Evolutionary conservation across 768 basidiomycete species (phyloP).

Genomic region (Amanita brunnescens): DNA sequence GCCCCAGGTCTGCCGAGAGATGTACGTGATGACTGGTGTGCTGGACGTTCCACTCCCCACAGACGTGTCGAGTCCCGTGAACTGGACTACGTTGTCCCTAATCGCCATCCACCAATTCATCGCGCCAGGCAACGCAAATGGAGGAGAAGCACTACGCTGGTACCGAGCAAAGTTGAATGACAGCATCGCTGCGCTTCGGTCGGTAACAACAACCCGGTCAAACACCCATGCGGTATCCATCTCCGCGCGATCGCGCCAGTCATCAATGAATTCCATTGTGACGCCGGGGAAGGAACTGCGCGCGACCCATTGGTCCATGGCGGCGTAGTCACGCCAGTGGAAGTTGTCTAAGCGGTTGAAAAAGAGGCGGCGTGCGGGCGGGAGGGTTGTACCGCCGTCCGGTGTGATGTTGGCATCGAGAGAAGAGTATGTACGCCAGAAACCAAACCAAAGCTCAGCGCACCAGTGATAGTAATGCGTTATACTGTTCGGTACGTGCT

Average conservation of each 20-base stretch:
- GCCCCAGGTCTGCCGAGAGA: conserved; percentile 85
- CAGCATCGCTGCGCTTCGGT: conserved; percentile 78
- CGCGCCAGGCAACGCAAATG: conserved; percentile 69
- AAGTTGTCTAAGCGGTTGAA: conserved; percentile 67
- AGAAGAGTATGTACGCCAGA: conserved; percentile 86
- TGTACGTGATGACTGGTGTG: conserved; percentile 84
- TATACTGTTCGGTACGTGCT: conserved; percentile 36
- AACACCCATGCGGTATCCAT: conserved; percentile 67
- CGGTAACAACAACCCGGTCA: conserved; percentile 82
- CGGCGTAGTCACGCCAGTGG: conserved; percentile 87
- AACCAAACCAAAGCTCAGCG: conserved; percentile 85
- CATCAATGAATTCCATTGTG: conserved; percentile 71
- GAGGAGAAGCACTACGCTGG: conserved; percentile 66
- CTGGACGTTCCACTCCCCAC: conserved; percentile 36
- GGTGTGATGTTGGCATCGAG: conserved; percentile 62
- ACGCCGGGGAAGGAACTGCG: conserved; percentile 74
- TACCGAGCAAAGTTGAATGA: conserved; percentile 58
- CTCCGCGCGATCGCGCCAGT: conserved; percentile 74
- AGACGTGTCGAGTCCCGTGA: conserved; percentile 48
- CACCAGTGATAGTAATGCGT: conserved; percentile 94
- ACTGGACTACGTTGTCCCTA: conserved; percentile 62
- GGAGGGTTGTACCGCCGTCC: conserved; percentile 62
- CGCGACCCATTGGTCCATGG: conserved; percentile 85
- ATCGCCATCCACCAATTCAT: conserved; percentile 81
- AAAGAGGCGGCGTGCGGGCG: conserved; percentile 63